These are phyloP conservation scores for Firmiana major DNA, from an alignment of 345 rosid genomes.

Conservation along the genomic window DNA sequence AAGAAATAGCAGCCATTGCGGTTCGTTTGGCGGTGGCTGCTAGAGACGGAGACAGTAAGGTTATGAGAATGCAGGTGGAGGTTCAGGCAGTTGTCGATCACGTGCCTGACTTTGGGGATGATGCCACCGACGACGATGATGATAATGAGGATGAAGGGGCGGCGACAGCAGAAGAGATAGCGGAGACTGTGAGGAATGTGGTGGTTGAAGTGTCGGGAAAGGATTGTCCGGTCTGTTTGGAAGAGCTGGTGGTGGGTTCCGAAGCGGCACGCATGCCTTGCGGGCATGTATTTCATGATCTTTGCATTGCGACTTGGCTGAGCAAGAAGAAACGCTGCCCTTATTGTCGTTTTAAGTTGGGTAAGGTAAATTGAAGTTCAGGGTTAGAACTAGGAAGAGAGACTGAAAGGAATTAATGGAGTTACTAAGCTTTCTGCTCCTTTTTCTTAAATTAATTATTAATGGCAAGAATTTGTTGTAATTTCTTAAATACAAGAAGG, in stretches of 20 bases:
- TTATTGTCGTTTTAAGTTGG: slow-evolving; percentile 2
- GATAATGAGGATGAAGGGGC: not conserved
- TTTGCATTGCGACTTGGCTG: not conserved
- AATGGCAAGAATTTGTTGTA: not conserved
- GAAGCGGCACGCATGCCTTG: slow-evolving; percentile 2
- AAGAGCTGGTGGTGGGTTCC: not conserved
- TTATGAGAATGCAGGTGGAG: not conserved
- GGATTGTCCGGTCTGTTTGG: slow-evolving; percentile 8
- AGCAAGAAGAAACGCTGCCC: slow-evolving; percentile 2
- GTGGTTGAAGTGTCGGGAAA: not conserved
- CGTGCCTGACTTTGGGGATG: not conserved
- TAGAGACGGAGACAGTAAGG: not conserved
- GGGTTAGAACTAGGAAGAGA: not conserved
- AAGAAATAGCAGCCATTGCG: not conserved
- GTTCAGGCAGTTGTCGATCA: not conserved
- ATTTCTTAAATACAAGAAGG: too few relatives aligned
- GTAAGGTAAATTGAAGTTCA: not conserved
- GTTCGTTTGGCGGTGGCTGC: not conserved
- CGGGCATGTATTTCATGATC: not conserved
- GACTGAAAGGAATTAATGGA: not conserved
- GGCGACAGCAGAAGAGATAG: not conserved
- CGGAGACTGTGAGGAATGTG: not conserved
- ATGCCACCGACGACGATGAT: not conserved
- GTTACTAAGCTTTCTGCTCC: not conserved
- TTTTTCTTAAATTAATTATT: not conserved